Evolutionary conservation across 116 monocot species (phyloP).

Genomic region (Cymodocea nodosa): DNA sequence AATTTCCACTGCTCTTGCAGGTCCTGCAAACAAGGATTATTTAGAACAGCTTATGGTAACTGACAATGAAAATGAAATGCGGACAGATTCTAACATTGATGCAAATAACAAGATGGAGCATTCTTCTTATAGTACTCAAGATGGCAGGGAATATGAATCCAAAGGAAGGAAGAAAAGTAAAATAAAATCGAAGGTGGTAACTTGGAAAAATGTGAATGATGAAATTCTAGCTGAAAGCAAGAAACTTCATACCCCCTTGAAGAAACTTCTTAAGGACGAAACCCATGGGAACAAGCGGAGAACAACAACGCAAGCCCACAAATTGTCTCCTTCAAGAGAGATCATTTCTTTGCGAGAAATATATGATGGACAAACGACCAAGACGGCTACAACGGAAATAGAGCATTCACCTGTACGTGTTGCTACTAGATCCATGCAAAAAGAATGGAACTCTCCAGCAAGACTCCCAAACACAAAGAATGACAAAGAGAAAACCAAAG

Average conservation of each 20-base stretch:
- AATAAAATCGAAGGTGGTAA: not conserved
- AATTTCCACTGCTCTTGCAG: not conserved
- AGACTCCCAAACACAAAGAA: slow-evolving; percentile 20
- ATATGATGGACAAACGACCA: not conserved
- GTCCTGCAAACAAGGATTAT: too few relatives aligned
- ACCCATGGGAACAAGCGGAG: not conserved
- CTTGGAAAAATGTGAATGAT: slow-evolving; percentile 1
- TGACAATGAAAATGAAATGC: not conserved
- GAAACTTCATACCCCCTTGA: slow-evolving; percentile 24
- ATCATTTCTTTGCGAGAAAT: not conserved
- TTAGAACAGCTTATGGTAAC: too few relatives aligned
- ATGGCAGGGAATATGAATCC: not conserved
- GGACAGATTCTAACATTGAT: not conserved
- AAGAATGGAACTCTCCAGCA: slow-evolving; percentile 44
- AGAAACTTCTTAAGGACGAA: slow-evolving; percentile 24
- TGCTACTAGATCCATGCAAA: slow-evolving; percentile 7
- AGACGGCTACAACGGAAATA: not conserved
- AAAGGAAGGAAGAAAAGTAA: not conserved
- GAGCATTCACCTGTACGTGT: not conserved
- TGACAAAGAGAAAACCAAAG: slow-evolving; percentile 14
- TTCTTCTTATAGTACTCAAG: not conserved
- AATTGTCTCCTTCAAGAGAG: not conserved
- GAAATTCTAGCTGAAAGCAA: not conserved
- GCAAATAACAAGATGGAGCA: not conserved
- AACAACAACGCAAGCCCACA: not conserved